These are phyloP conservation scores for Jamesozyma spencerorum DNA, from an alignment of 805 yeast species.

Conservation along the genomic window DNA sequence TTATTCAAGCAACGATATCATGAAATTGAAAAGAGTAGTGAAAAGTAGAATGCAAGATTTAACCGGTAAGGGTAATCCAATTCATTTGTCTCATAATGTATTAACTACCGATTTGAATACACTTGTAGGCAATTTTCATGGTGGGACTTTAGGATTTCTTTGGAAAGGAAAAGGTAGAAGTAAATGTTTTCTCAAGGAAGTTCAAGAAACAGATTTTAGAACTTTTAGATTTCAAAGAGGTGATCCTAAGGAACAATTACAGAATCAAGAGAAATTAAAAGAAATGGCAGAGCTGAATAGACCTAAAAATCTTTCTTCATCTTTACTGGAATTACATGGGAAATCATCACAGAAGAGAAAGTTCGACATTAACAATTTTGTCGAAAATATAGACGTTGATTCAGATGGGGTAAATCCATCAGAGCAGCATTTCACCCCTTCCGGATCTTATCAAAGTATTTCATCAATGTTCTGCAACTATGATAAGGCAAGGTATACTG, in stretches of 20 bases:
- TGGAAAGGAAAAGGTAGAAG: constrained; percentile 46
- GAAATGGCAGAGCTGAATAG: neutral
- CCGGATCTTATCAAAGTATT: constrained; percentile 1
- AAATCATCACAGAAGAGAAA: neutral
- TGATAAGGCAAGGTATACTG: constrained; percentile 3
- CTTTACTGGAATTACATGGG: neutral
- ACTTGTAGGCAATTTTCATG: constrained; percentile 23
- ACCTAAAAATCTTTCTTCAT: neutral
- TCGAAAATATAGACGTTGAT: constrained; percentile 1
- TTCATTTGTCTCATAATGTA: constrained; percentile 30
- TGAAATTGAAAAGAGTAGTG: constrained; percentile 55
- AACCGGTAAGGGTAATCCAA: constrained; percentile 32
- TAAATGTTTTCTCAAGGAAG: constrained; percentile 18
- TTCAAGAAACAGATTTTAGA: constrained; percentile 13
- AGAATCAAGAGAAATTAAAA: constrained; percentile 7
- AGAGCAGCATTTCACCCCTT: neutral
- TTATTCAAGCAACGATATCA: constrained; percentile 33
- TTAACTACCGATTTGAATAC: constrained; percentile 33
- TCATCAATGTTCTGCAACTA: constrained; percentile 10
- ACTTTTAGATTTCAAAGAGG: constrained; percentile 18
- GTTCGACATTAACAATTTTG: constrained; percentile 2
- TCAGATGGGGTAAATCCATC: neutral
- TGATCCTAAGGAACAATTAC: constrained; percentile 15
- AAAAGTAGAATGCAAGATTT: constrained; percentile 67
- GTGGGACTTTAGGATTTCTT: constrained; percentile 31